Evolutionary conservation across 2,329 filamentous ascomycete species (phyloP).

Genomic region (Botrytis byssoidea): DNA sequence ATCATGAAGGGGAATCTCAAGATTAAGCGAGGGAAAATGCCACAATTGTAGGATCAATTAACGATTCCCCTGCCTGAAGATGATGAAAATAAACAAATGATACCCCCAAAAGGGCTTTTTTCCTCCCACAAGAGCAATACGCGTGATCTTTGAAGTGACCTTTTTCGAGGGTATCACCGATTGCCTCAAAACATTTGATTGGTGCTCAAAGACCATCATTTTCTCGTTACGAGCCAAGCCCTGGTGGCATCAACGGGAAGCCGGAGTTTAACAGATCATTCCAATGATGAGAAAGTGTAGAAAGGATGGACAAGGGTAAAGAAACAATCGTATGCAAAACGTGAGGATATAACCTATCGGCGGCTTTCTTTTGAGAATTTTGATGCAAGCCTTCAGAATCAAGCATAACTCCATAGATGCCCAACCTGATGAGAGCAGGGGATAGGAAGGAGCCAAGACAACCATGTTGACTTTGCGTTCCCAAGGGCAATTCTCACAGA

Average conservation of each 20-base stretch:
- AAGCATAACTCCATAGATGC: constrained; percentile 27
- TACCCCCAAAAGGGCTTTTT: not conserved
- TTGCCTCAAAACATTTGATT: constrained; percentile 37
- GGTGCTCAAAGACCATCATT: constrained; percentile 26
- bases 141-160: constrained; percentile 26
- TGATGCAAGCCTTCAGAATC: constrained; percentile 21
- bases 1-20: constrained; percentile 13
- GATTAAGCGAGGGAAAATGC: constrained; percentile 13
- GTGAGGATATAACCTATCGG: constrained; percentile 31
- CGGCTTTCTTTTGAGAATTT: constrained; percentile 17
- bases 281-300: constrained; percentile 19
- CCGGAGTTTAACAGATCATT: constrained; percentile 19
- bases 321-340: constrained; percentile 32
- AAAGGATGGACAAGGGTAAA: constrained; percentile 29
- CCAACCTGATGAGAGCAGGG: constrained; percentile 27
- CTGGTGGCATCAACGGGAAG: constrained; percentile 27
- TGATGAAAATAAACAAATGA: constrained; percentile 14
- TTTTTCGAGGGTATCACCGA: constrained; percentile 19
- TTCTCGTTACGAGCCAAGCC: constrained; percentile 25
- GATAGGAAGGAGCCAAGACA: constrained; percentile 14
- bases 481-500: not conserved
- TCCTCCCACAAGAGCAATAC: constrained; percentile 21
- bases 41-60: not conserved
- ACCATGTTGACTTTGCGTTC: constrained; percentile 15
- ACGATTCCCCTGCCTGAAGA: not conserved